Percentiles rank a stretch among this genome's conserved stretches.
Evolutionary conservation across 495 filamentous ascomycete species (phyloP).

Genomic region (Terfezia claveryi): DNA sequence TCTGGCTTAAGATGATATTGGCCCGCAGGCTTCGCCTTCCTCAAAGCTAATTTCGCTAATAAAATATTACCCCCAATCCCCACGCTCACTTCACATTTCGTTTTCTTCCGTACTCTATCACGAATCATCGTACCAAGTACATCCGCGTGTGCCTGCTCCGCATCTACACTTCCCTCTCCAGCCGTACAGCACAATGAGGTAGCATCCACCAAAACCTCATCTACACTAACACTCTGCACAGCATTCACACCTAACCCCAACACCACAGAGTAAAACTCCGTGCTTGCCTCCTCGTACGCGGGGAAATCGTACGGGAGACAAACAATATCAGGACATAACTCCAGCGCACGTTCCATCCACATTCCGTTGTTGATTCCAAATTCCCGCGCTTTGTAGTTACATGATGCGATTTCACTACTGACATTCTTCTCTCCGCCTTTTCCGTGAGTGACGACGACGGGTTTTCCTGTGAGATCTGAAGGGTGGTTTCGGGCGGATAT

Average conservation of each 20-base stretch:
- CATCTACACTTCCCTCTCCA: conserved; percentile 48
- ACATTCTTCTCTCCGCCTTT: conserved; percentile 25
- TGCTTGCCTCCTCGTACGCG: conserved; percentile 80
- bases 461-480: conserved; percentile 39
- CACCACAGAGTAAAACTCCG: conserved; percentile 65
- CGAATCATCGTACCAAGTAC: conserved; percentile 47
- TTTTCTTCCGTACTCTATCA: conserved; percentile 42
- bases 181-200: conserved; percentile 27
- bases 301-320: conserved; percentile 83
- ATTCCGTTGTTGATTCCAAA: conserved; percentile 88
- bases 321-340: conserved; percentile 65
- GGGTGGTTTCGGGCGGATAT: conserved; percentile 61
- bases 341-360: conserved; percentile 87
- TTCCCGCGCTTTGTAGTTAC: conserved; percentile 74
- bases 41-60: conserved; percentile 68
- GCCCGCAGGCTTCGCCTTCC: conserved; percentile 86
- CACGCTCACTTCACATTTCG: conserved; percentile 75
- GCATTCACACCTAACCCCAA: conserved; percentile 43
- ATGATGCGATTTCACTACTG: conserved; percentile 64
- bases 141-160: conserved; percentile 63
- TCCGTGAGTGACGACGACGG: conserved; percentile 75
- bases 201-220: conserved; percentile 40
- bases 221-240: conserved; percentile 78
- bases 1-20: conserved; percentile 72
- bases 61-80: conserved; percentile 85